These are phyloP conservation scores for Aspergillus spinulosporus DNA, from an alignment of 2,329 filamentous ascomycete species.

Conservation along the genomic window DNA sequence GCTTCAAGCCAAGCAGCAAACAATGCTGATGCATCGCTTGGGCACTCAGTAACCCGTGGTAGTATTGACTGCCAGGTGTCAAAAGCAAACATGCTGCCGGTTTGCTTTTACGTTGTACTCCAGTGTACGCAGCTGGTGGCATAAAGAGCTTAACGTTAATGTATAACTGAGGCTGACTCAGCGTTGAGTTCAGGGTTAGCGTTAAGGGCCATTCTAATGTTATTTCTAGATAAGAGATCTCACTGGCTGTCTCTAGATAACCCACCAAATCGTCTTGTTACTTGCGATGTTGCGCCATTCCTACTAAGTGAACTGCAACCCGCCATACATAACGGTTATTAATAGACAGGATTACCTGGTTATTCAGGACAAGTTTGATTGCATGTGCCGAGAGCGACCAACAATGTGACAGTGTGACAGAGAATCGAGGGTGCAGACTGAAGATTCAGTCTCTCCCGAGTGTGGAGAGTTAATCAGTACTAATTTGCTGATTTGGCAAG, in stretches of 20 bases:
- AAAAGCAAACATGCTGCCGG: not conserved
- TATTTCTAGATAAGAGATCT: not conserved
- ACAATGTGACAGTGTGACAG: constrained; percentile 19
- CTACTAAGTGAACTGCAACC: not conserved
- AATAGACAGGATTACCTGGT: not conserved
- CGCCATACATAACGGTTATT: not conserved
- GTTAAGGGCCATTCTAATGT: not conserved
- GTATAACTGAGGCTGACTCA: not conserved
- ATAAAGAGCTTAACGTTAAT: not conserved
- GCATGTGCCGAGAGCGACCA: constrained; percentile 3
- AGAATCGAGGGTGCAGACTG: constrained; percentile 19
- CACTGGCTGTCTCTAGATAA: not conserved
- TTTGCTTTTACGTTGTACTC: not conserved
- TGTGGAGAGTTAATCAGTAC: constrained; percentile 15
- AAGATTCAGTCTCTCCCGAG: constrained; percentile 10
- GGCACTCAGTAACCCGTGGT: not conserved
- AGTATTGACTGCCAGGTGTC: not conserved
- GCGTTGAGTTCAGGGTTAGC: not conserved
- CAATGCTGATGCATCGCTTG: too few species aligned
- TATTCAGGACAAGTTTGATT: not conserved
- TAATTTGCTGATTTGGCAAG: constrained; percentile 16
- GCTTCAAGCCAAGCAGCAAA: too few species aligned
- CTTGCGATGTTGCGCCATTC: not conserved
- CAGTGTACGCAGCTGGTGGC: not conserved
- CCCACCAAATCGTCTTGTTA: not conserved